Conservation (phyloP, 2,329 filamentous ascomycete genomes). For the Fusarium globosum region DNA sequence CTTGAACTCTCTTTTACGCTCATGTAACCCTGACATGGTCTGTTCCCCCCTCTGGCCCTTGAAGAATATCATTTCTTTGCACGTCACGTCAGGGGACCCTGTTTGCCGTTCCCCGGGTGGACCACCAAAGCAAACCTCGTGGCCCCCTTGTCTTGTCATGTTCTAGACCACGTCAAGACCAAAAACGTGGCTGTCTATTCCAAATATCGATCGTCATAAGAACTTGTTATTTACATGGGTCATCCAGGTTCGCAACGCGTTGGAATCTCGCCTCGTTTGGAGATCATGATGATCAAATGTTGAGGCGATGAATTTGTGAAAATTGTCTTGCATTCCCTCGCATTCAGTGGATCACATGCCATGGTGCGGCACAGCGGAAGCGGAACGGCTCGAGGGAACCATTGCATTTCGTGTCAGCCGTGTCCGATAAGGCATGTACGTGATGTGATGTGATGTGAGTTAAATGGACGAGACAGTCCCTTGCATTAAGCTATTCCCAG, state of each 20-base stretch:
- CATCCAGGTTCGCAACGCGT: neutral
- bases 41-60: neutral
- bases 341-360: slow-evolving; percentile 5
- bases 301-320: neutral
- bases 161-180: slow-evolving; percentile 17
- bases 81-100: slow-evolving; percentile 1
- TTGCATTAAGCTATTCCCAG: neutral
- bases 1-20: neutral
- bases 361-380: slow-evolving; percentile 21
- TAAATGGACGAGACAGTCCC: slow-evolving; percentile 2
- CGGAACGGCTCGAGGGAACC: slow-evolving; percentile 29
- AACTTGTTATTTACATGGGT: neutral
- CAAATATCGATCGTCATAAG: slow-evolving; percentile 3
- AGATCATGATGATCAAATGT: neutral
- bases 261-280: neutral
- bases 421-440: neutral
- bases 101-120: slow-evolving; percentile 21
- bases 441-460: neutral
- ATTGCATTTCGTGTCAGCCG: neutral
- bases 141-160: slow-evolving; percentile 27
- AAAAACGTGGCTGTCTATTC: slow-evolving; percentile 1
- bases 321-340: slow-evolving; percentile 6
- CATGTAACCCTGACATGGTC: neutral
- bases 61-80: neutral
- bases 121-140: slow-evolving; percentile 22